phyloP scores from a whole-genome alignment of 768 basidiomycete species.

The Royoungia palumana region DNA sequence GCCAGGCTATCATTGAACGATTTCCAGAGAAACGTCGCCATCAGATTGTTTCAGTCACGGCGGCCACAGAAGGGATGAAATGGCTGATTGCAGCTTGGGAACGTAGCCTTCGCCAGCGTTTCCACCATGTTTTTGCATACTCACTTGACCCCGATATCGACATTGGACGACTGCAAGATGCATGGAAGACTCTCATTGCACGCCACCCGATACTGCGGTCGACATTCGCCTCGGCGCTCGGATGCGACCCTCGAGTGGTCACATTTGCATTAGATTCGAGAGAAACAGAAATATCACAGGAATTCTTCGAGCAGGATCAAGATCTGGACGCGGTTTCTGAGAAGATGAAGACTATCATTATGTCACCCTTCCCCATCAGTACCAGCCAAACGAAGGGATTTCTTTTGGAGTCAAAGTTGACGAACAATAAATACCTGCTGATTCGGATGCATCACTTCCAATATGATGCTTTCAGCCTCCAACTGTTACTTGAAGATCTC shows the following conservation, averaged over 20 bases:
- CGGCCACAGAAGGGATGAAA: slow-evolving; percentile 32
- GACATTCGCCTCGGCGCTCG: slow-evolving; percentile 33
- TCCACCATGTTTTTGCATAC: slow-evolving; percentile 44
- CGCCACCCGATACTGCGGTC: slow-evolving; percentile 42
- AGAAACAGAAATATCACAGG: slow-evolving; percentile 5
- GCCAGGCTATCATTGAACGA: slow-evolving; percentile 7
- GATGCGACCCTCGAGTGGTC: slow-evolving; percentile 21
- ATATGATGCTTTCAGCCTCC: slow-evolving; percentile 48
- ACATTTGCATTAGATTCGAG: slow-evolving; percentile 17
- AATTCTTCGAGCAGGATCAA: slow-evolving; percentile 9
- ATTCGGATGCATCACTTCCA: slow-evolving; percentile 48
- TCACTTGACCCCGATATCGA: slow-evolving; percentile 32
- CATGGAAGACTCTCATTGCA: slow-evolving; percentile 37
- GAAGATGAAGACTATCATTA: slow-evolving; percentile 24
- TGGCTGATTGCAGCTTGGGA: slow-evolving; percentile 45
- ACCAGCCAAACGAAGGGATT: slow-evolving; percentile 21
- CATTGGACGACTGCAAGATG: slow-evolving; percentile 23
- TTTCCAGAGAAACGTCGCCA: slow-evolving; percentile 13
- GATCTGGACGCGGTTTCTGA: slow-evolving; percentile 6
- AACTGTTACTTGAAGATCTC: slow-evolving; percentile 40
- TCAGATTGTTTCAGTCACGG: slow-evolving; percentile 18
- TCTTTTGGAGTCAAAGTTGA: slow-evolving; percentile 13
- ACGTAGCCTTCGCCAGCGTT: slow-evolving; percentile 37
- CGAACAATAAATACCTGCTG: slow-evolving; percentile 19
- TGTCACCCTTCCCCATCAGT: slow-evolving; percentile 18